phyloP scores from a whole-genome alignment of 306 rosid genomes.

The Luffa acutangula region DNA sequence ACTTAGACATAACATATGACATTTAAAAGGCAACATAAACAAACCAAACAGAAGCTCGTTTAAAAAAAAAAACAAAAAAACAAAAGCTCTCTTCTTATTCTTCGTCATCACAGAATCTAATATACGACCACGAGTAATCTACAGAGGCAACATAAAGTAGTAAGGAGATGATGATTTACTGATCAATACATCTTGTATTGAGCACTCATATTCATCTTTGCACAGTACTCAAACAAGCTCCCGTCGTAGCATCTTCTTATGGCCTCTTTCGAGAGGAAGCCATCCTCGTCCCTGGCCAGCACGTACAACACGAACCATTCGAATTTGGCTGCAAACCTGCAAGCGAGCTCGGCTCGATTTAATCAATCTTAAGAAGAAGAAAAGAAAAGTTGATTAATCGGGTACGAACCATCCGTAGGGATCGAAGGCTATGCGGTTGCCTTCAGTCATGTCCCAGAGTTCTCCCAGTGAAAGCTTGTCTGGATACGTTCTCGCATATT shows the following conservation, averaged over 20 bases:
- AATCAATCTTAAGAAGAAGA: neutral
- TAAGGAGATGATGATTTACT: no score
- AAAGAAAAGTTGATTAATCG: neutral
- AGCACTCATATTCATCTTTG: conserved; percentile 27
- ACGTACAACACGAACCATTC: conserved; percentile 61
- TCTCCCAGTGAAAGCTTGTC: conserved; percentile 59
- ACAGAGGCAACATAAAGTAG: neutral
- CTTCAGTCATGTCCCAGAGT: conserved; percentile 77
- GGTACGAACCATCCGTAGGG: conserved; percentile 49
- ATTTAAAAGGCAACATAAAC: no score
- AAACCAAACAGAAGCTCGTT: no score
- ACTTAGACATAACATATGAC: no score
- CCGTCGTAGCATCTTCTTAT: conserved; percentile 69
- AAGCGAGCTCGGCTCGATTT: no score
- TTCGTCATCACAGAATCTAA: no score
- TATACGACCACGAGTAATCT: neutral
- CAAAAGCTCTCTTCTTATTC: no score
- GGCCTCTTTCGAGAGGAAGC: conserved; percentile 66
- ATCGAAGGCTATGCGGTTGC: conserved; percentile 50
- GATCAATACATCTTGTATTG: conserved; percentile 23
- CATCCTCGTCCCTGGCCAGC: conserved; percentile 71
- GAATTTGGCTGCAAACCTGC: conserved; percentile 46
- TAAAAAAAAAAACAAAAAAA: no score
- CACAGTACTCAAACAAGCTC: conserved; percentile 74
- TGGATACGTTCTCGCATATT: conserved; percentile 47